Percentiles rank a stretch among this genome's conserved stretches.
Evolutionary conservation across 1,284 basidiomycete genomes (phyloP).

Genomic region (Gomphus bonarii): DNA sequence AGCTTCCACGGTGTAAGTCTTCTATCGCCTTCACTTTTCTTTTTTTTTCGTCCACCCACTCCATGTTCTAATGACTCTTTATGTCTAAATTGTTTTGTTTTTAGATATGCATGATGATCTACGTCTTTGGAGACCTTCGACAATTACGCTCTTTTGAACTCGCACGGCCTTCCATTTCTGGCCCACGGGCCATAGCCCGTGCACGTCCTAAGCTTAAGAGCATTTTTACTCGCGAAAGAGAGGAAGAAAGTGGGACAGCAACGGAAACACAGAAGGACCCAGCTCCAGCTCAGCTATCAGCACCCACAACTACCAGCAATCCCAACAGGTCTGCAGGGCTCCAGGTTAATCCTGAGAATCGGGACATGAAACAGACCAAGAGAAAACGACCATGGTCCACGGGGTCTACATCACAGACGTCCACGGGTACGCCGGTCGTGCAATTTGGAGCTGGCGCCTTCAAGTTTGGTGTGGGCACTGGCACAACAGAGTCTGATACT

Average conservation of each 20-base stretch:
- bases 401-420: background rate
- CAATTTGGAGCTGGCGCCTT: background rate
- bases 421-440: slow-evolving; percentile 3
- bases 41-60: background rate
- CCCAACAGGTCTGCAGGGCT: background rate
- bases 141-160: slow-evolving; percentile 72
- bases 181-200: slow-evolving; percentile 9
- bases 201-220: slow-evolving; percentile 5
- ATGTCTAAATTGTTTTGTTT: too few relatives aligned
- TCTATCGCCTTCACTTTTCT: background rate
- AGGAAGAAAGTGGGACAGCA: background rate
- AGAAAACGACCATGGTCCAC: background rate
- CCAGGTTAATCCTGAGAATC: background rate
- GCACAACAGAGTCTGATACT: background rate
- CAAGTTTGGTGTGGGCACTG: background rate
- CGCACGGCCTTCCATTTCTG: slow-evolving; percentile 35
- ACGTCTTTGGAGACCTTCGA: slow-evolving; percentile 70
- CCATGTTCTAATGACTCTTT: background rate
- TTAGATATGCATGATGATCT: slow-evolving; percentile 51
- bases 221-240: slow-evolving; percentile 4
- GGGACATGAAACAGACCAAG: background rate
- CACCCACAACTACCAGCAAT: background rate
- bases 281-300: background rate
- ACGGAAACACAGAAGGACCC: background rate
- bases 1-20: slow-evolving; percentile 48